Evolutionary conservation across 176 grass and related monocot genomes (phyloP).

Genomic region (Aegilops umbellulata): DNA sequence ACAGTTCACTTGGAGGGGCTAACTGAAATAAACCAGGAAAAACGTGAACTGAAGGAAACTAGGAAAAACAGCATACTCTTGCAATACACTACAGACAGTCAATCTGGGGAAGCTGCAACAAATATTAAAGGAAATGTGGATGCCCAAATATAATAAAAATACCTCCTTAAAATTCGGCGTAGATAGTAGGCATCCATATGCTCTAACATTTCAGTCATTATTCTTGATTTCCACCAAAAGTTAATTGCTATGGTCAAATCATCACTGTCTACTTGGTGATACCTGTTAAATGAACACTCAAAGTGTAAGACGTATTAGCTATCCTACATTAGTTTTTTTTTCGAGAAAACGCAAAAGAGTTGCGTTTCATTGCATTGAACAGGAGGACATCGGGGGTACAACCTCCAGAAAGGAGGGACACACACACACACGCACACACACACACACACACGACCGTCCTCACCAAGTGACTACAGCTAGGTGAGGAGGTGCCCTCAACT

Average conservation of each 20-base stretch:
- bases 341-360: too few species aligned
- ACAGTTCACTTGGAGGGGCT: background rate
- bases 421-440: too few species aligned
- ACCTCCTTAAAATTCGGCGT: slow-evolving; percentile 83
- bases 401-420: too few species aligned
- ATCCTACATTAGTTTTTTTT: slow-evolving; percentile 5
- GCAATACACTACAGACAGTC: background rate
- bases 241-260: slow-evolving; percentile 93
- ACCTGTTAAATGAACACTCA: slow-evolving; percentile 62
- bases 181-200: slow-evolving; percentile 99
- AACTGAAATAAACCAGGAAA: background rate
- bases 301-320: slow-evolving; percentile 2
- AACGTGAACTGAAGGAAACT: background rate
- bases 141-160: slow-evolving; percentile 31
- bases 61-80: background rate
- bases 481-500: too few species aligned
- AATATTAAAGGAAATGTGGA: background rate
- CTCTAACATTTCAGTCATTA: slow-evolving; percentile 79
- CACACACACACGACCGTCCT: too few species aligned
- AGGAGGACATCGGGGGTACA: too few species aligned
- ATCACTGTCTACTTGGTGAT: slow-evolving; percentile 94
- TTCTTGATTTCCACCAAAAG: slow-evolving; percentile 93
- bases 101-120: background rate
- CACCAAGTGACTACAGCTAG: too few species aligned
- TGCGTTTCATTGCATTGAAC: too few species aligned